A percentile compares a stretch with the other conserved stretches of the same genome.
Conservation (phyloP, 2,329 filamentous ascomycete genomes). For the Clathrospora elynae region DNA sequence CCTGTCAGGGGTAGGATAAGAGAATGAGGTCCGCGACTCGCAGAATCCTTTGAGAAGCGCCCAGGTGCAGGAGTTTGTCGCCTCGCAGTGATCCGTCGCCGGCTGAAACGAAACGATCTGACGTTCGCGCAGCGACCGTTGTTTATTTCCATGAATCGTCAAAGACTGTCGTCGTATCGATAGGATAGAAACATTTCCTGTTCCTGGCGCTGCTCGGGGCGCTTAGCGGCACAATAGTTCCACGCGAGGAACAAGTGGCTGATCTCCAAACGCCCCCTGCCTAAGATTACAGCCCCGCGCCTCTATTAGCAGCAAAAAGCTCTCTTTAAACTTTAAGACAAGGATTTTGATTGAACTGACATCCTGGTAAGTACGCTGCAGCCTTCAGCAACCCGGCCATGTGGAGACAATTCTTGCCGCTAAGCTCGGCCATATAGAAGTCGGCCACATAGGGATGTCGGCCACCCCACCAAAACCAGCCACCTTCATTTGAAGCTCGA, state of each 20-base stretch:
- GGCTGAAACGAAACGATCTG: slow-evolving; percentile 11
- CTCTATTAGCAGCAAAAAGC: slow-evolving; percentile 8
- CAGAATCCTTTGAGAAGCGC: slow-evolving; percentile 9
- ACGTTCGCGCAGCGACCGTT: slow-evolving; percentile 4
- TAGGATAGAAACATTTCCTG: slow-evolving; percentile 20
- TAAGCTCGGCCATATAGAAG: too few relatives aligned
- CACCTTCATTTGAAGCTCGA: too few relatives aligned
- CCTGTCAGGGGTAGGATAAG: slow-evolving; percentile 30
- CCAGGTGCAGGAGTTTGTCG: not conserved
- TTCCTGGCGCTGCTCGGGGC: slow-evolving; percentile 25
- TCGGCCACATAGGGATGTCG: too few relatives aligned
- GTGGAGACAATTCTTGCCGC: slow-evolving; percentile 7
- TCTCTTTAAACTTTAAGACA: slow-evolving; percentile 4
- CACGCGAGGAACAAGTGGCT: slow-evolving; percentile 39
- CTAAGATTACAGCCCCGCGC: slow-evolving; percentile 27
- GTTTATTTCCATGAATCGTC: slow-evolving; percentile 12
- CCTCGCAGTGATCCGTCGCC: not conserved
- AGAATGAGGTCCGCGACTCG: slow-evolving; percentile 9
- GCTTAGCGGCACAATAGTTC: slow-evolving; percentile 26
- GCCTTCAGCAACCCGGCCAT: slow-evolving; percentile 2
- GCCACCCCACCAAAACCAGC: too few relatives aligned
- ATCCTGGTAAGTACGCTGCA: not conserved
- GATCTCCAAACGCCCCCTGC: slow-evolving; percentile 43
- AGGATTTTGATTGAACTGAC: slow-evolving; percentile 1
- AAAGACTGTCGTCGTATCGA: slow-evolving; percentile 17